phyloP scores from a whole-genome alignment of 164 flowering plant species.

The Tetrastigma voinierianum region DNA sequence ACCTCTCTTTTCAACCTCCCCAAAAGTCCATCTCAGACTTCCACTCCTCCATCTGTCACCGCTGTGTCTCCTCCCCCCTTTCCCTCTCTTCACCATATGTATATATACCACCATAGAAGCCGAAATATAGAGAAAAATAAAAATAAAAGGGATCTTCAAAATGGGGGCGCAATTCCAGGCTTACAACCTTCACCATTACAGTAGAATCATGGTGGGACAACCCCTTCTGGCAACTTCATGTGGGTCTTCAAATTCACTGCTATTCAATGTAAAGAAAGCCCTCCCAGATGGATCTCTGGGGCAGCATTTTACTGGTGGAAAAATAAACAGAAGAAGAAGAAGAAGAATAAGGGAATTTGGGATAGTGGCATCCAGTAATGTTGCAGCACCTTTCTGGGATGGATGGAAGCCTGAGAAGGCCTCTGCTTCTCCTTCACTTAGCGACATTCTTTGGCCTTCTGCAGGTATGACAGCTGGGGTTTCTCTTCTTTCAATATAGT shows the following conservation, averaged over 20 bases:
- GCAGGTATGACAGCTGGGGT: conserved; percentile 39
- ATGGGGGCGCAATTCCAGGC: neutral
- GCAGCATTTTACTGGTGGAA: neutral
- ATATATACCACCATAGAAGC: too few relatives aligned
- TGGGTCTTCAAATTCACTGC: neutral
- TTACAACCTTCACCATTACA: neutral
- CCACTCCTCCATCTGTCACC: too few relatives aligned
- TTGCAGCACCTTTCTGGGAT: conserved; percentile 50
- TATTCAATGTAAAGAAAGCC: neutral
- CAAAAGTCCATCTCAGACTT: too few relatives aligned
- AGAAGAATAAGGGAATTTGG: conserved; percentile 3
- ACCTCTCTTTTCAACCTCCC: too few relatives aligned
- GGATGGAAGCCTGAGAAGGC: conserved; percentile 58
- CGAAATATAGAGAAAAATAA: too few relatives aligned
- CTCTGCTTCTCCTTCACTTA: conserved; percentile 54
- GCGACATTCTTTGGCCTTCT: conserved; percentile 88
- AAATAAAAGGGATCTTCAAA: neutral
- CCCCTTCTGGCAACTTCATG: neutral
- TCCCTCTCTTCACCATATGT: too few relatives aligned
- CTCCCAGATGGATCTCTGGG: conserved; percentile 1
- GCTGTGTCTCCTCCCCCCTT: too few relatives aligned
- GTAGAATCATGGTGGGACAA: neutral
- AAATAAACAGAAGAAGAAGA: conserved; percentile 1
- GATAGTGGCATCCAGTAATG: conserved; percentile 32
- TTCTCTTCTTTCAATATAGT: too few relatives aligned